Base-by-base conservation (phyloP, 208 protist genomes). In the Blechomonas ayalai region DNA sequence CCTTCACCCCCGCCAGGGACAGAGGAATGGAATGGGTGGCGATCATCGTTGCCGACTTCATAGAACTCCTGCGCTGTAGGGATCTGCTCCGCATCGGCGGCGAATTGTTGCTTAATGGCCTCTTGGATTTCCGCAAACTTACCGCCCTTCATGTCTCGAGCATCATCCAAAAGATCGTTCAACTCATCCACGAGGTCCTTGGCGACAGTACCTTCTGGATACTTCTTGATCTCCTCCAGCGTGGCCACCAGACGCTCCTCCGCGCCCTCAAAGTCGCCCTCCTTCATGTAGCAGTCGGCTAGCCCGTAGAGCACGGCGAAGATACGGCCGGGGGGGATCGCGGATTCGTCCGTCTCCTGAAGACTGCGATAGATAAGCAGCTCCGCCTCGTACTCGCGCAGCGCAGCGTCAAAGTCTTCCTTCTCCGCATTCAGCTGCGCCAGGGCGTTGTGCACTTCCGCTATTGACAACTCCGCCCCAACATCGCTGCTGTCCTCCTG, bases 271-370 rank as follows among this genome's bases (percentile, higher is more conserved):
- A 87, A 90, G 62, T 90, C 79, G 29, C 71, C 66, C 36, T 88
- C 78, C 58, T 85, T 83, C 53, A 84, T 67, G 66, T 82, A 90
- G 59, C 78, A 90, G 46, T 90, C 78, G 0, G 85, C 85, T 15
- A 88, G 81, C 38, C 73, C 63, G 59, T 90, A 90, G 0, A 90
- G 60, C 9, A 67, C 71, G 15, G 73, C 59, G 18, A 83, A 54
- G 25, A 90, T 44, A n/a, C 75, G 60, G 5, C 81, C 62, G 13
- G 63, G 37, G 2, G 73, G 73, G 8, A 87, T 64, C 4, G 60
- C 47, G 15, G 39, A 51, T 33, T 45, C 34, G 12, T 36, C 32
- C 23, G 64, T 45, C n/a, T 64, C 34, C 38, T 92, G 70, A 24
- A 92, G 63, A 28, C 59, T 66, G 28, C 80, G 69, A 60, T 93